phyloP scores from a whole-genome alignment of 768 basidiomycete genomes.

The Paxillus rubicundulus region DNA sequence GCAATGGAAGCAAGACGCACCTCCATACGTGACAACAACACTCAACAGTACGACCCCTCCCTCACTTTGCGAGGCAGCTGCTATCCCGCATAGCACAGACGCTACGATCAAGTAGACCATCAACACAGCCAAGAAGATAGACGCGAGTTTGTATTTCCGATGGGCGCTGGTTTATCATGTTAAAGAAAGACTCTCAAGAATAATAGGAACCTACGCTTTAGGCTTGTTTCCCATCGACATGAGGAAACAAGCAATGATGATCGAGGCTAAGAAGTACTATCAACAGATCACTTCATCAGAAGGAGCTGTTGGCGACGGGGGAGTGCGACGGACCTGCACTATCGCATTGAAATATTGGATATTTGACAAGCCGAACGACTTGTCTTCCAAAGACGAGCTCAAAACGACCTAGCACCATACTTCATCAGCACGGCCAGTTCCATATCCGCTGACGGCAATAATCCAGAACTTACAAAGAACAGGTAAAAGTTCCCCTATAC shows the following conservation, averaged over 20 bases:
- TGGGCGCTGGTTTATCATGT: conserved; percentile 17
- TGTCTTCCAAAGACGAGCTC: conserved; percentile 82
- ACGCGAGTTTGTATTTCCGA: conserved; percentile 76
- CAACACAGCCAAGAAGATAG: conserved; percentile 68
- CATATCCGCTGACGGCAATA: neutral
- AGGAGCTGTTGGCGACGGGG: neutral
- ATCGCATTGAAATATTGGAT: conserved; percentile 76
- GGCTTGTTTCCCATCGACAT: conserved; percentile 97
- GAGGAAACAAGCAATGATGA: conserved; percentile 86
- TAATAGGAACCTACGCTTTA: conserved; percentile 50
- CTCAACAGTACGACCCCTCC: conserved; percentile 79
- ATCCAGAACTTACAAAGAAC: conserved; percentile 69
- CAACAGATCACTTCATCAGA: conserved; percentile 2
- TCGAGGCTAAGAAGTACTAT: conserved; percentile 79
- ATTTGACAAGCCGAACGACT: conserved; percentile 57
- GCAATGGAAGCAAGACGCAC: conserved; percentile 36
- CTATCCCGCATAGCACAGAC: conserved; percentile 76
- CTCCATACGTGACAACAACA: conserved; percentile 80
- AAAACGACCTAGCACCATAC: conserved; percentile 61
- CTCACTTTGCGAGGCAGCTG: conserved; percentile 66
- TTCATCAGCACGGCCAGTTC: neutral
- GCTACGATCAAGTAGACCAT: conserved; percentile 84
- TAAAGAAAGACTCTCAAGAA: neutral
- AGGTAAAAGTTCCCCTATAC: conserved; percentile 89
- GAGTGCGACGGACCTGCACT: conserved; percentile 52